Evolutionary conservation across 2,329 filamentous ascomycete genomes (phyloP).

Genomic region (Fusarium sp.): DNA sequence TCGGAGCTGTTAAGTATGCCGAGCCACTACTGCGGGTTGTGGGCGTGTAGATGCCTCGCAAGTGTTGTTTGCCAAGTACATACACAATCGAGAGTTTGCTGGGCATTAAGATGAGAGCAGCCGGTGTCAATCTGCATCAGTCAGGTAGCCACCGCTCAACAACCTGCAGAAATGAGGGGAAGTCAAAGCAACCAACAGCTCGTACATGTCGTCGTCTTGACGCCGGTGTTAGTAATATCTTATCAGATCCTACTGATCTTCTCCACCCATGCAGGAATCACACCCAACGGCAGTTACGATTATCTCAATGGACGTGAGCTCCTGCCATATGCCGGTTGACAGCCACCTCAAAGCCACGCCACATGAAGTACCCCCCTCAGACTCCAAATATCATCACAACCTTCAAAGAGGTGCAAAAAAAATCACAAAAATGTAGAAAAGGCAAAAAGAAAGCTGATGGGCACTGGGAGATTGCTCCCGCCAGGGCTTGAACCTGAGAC

Average conservation of each 20-base stretch:
- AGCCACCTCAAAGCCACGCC: not conserved
- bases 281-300: slow-evolving; percentile 3
- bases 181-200: not conserved
- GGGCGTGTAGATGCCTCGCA: not conserved
- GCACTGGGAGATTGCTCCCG: slow-evolving; percentile 41
- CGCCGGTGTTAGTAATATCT: slow-evolving; percentile 16
- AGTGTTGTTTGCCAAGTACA: not conserved
- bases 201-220: slow-evolving; percentile 9
- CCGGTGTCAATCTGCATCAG: not conserved
- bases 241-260: slow-evolving; percentile 28
- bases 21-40: not conserved
- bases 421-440: not conserved
- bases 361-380: not conserved
- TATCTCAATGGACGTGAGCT: not conserved
- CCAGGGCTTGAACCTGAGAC: slow-evolving; percentile 47
- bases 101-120: not conserved
- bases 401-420: not conserved
- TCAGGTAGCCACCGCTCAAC: not conserved
- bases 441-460: slow-evolving; percentile 27
- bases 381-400: not conserved
- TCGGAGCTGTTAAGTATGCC: not conserved
- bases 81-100: not conserved
- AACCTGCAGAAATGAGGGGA: slow-evolving; percentile 5
- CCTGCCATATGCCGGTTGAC: not conserved
- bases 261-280: not conserved